phyloP scores from a whole-genome alignment of 352 stramenopile genomes.

The Phytopythium boreale region DNA sequence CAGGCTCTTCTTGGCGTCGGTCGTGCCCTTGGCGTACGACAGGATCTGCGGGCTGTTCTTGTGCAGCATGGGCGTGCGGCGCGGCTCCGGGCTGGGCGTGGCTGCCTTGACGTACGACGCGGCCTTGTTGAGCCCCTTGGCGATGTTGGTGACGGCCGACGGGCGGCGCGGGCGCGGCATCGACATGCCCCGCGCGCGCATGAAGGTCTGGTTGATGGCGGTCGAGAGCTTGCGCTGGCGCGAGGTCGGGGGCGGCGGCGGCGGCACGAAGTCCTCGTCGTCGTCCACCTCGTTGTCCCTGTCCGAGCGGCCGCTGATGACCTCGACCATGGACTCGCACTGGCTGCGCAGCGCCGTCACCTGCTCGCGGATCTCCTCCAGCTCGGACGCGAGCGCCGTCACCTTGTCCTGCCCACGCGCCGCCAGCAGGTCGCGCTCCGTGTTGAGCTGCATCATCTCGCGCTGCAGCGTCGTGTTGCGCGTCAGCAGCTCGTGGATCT shows the following conservation, averaged over 20 bases:
- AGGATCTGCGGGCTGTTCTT: conserved; percentile 32
- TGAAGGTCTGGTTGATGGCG: conserved; percentile 26
- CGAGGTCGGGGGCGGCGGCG: not conserved
- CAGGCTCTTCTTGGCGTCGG: conserved; percentile 32
- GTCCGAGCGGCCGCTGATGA: conserved; percentile 20
- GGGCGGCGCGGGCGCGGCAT: conserved; percentile 23
- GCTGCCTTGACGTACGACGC: conserved; percentile 29
- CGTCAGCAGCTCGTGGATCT: conserved; percentile 58
- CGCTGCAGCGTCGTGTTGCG: conserved; percentile 66
- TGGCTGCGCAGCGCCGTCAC: conserved; percentile 34
- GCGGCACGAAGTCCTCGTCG: conserved; percentile 18
- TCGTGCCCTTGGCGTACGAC: conserved; percentile 33
- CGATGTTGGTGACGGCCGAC: conserved; percentile 26
- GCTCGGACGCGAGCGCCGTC: conserved; percentile 44
- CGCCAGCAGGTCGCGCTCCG: conserved; percentile 42
- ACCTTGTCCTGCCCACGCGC: conserved; percentile 34
- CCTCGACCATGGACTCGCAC: conserved; percentile 37
- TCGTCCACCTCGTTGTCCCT: conserved; percentile 23
- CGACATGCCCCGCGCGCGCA: conserved; percentile 29
- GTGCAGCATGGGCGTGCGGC: conserved; percentile 24
- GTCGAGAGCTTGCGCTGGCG: conserved; percentile 21
- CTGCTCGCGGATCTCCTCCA: conserved; percentile 36
- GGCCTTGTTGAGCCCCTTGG: conserved; percentile 28
- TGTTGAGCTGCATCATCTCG: conserved; percentile 49
- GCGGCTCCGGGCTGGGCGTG: conserved; percentile 12